phyloP scores from a whole-genome alignment of 164 flowering plant species.

The Nymphaea colorata region DNA sequence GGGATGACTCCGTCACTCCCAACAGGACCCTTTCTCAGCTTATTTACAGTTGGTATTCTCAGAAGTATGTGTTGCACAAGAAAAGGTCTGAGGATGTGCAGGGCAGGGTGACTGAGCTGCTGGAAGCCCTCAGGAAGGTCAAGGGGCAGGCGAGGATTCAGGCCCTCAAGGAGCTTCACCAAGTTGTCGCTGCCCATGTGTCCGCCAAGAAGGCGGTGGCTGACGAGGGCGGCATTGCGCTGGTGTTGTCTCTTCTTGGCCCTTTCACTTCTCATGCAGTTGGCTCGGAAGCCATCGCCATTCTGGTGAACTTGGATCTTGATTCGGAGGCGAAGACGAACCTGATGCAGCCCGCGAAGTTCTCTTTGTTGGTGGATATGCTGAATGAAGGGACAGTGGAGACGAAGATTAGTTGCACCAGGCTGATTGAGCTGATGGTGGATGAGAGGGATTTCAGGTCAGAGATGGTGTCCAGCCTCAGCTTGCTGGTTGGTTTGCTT shows the following conservation, averaged over 20 bases:
- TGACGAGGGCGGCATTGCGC: slow-evolving; percentile 48
- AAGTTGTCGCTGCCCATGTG: slow-evolving; percentile 36
- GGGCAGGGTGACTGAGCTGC: slow-evolving; percentile 25
- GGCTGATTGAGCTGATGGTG: slow-evolving; percentile 33
- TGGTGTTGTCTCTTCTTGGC: slow-evolving; percentile 38
- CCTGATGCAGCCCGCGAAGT: slow-evolving; percentile 46
- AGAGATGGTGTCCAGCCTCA: slow-evolving; percentile 41
- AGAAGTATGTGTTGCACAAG: slow-evolving; percentile 33
- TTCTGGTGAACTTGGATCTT: slow-evolving; percentile 44
- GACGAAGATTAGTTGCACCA: slow-evolving; percentile 44
- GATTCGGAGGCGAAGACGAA: slow-evolving; percentile 31
- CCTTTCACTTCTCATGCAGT: slow-evolving; percentile 62
- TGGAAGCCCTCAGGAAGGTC: slow-evolving; percentile 36
- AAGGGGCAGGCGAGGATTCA: slow-evolving; percentile 54
- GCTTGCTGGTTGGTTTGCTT: slow-evolving; percentile 50
- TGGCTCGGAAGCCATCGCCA: slow-evolving; percentile 43
- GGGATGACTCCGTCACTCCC: slow-evolving; percentile 55
- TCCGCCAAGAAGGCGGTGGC: slow-evolving; percentile 55
- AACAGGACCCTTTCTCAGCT: slow-evolving; percentile 35
- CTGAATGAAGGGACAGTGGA: slow-evolving; percentile 55
- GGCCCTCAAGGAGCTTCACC: slow-evolving; percentile 41
- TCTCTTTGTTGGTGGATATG: slow-evolving; percentile 52
- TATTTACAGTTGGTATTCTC: slow-evolving; percentile 18
- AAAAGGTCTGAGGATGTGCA: slow-evolving; percentile 78
- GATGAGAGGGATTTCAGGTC: slow-evolving; percentile 32